A percentile compares a stretch with the other conserved stretches of the same genome.
Evolutionary conservation across 1,284 basidiomycete species (phyloP).

Genomic region (Austroboletus niveus): DNA sequence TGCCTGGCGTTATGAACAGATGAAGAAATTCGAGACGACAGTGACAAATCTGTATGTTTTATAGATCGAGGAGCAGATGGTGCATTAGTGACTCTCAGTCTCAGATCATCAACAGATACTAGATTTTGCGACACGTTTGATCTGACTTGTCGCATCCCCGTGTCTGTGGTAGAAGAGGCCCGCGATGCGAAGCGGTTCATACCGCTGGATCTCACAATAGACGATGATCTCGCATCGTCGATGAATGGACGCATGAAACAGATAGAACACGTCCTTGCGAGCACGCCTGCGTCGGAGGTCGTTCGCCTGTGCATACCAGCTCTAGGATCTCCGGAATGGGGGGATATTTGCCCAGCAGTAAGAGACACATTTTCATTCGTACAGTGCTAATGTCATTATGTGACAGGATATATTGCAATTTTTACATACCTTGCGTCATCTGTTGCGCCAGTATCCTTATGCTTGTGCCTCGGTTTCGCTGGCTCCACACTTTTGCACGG

Average conservation of each 20-base stretch:
- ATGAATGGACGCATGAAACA: slow-evolving; percentile 11
- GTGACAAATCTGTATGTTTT: slow-evolving; percentile 54
- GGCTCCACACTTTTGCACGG: slow-evolving; percentile 56
- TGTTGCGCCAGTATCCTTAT: slow-evolving; percentile 57
- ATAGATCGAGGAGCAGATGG: neutral
- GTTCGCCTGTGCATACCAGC: slow-evolving; percentile 67
- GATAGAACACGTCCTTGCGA: slow-evolving; percentile 23
- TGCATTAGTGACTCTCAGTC: slow-evolving; percentile 13
- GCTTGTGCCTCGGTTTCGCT: slow-evolving; percentile 70
- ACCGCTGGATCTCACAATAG: slow-evolving; percentile 28
- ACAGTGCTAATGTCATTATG: slow-evolving; percentile 7
- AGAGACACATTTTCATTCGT: slow-evolving; percentile 4
- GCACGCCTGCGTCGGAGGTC: slow-evolving; percentile 32
- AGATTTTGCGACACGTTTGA: slow-evolving; percentile 75
- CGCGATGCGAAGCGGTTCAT: slow-evolving; percentile 37
- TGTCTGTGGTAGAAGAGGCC: slow-evolving; percentile 45
- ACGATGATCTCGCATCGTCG: slow-evolving; percentile 3
- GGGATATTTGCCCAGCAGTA: slow-evolving; percentile 57
- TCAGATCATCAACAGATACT: slow-evolving; percentile 48
- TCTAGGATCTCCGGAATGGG: slow-evolving; percentile 74
- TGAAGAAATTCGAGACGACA: slow-evolving; percentile 91
- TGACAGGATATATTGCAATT: slow-evolving; percentile 68
- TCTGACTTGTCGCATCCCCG: slow-evolving; percentile 60
- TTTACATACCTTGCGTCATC: slow-evolving; percentile 59
- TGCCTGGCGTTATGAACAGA: slow-evolving; percentile 93